phyloP scores from a whole-genome alignment of 164 flowering plant genomes.

The Stephania cephalantha region DNA sequence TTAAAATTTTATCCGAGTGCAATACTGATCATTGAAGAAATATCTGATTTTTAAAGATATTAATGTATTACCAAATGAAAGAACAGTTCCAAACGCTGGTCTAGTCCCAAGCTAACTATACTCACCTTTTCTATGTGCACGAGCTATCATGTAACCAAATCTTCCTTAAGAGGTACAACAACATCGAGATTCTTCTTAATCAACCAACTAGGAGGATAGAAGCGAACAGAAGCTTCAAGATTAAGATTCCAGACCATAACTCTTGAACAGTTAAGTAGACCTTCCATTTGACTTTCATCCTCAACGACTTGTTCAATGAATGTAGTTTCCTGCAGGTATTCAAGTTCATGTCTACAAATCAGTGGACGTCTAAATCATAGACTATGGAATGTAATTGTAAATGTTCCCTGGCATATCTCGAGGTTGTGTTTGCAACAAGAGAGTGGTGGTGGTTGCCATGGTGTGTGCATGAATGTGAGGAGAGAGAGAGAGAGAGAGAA shows the following conservation, averaged over 20 bases:
- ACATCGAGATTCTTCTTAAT: constrained; percentile 40
- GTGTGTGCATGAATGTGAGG: background rate
- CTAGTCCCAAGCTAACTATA: background rate
- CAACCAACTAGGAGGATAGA: constrained; percentile 49
- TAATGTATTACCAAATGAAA: background rate
- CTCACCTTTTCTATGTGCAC: background rate
- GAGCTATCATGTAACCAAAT: background rate
- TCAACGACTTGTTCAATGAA: constrained; percentile 81
- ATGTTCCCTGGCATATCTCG: background rate
- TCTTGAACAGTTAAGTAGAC: constrained; percentile 45
- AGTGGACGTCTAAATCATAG: background rate
- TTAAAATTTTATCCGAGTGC: background rate
- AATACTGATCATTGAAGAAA: background rate
- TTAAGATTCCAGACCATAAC: constrained; percentile 67
- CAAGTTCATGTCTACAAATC: background rate
- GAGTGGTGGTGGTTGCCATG: no score
- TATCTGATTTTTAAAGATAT: background rate
- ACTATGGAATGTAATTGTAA: background rate
- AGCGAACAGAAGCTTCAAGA: constrained; percentile 30
- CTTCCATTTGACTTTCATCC: constrained; percentile 95
- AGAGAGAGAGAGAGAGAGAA: constrained; percentile 9
- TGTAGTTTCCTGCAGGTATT: constrained; percentile 47
- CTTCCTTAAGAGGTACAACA: constrained; percentile 23
- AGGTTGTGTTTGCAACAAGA: background rate
- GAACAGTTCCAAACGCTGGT: no score